These are phyloP conservation scores for Euptelea pleiosperma DNA, from an alignment of 164 flowering plant species.

Conservation along the genomic window DNA sequence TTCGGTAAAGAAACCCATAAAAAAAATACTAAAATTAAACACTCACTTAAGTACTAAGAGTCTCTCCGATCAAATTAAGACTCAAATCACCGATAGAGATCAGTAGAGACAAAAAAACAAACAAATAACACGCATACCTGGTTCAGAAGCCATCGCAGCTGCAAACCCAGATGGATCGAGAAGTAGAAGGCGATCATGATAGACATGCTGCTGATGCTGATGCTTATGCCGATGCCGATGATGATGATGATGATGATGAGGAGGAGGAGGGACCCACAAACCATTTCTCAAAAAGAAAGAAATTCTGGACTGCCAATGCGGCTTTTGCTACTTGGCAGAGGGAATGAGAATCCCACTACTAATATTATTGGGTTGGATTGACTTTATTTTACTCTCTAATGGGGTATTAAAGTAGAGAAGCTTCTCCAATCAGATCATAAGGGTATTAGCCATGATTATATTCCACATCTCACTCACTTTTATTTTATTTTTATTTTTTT, in stretches of 20 bases:
- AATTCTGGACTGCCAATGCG: no score
- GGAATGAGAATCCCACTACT: conserved; percentile 43
- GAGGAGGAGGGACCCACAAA: conserved; percentile 30
- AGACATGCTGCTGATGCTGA: conserved; percentile 3
- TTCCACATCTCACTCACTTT: no score
- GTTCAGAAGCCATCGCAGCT: conserved; percentile 14
- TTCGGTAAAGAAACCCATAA: neutral
- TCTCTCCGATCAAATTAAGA: no score
- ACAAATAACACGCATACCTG: conserved; percentile 8
- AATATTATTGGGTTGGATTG: neutral
- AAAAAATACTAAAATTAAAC: neutral
- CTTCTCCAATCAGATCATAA: neutral
- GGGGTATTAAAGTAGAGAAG: neutral
- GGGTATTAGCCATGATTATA: neutral
- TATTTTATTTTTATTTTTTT: no score
- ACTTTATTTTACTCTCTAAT: neutral
- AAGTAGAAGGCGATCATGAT: conserved; percentile 12
- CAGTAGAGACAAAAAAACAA: neutral
- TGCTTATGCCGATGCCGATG: conserved; percentile 10
- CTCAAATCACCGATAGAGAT: no score
- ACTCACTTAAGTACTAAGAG: neutral
- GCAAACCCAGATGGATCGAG: conserved; percentile 14
- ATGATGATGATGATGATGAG: conserved; percentile 4
- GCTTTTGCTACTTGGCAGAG: conserved; percentile 12
- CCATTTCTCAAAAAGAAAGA: conserved; percentile 16